A percentile compares a stretch with the other conserved stretches of the same genome.
phyloP scores from a whole-genome alignment of 345 rosid species.

The Durio zibethinus region DNA sequence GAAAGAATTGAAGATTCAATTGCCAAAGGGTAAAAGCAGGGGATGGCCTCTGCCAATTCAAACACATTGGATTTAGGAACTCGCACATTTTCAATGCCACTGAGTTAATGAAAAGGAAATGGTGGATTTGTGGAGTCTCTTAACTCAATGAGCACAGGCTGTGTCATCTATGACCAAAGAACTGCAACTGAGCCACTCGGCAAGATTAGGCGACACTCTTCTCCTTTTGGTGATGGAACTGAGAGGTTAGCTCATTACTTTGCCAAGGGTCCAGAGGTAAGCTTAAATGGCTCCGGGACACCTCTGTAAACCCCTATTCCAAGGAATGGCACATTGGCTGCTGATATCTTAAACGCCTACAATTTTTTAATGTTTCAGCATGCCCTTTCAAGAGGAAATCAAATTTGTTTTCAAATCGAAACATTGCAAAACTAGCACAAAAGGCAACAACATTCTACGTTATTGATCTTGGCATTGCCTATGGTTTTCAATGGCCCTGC shows the following conservation, averaged over 20 bases:
- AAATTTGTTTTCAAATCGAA: conserved; percentile 32
- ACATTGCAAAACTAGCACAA: conserved; percentile 36
- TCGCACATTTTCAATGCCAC: too few species aligned
- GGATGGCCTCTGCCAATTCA: too few species aligned
- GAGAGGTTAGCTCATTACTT: conserved; percentile 61
- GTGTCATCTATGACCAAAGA: conserved; percentile 40
- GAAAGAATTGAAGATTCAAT: too few species aligned
- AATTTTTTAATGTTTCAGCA: conserved; percentile 39
- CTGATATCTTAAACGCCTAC: conserved; percentile 53
- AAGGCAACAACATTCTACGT: conserved; percentile 49
- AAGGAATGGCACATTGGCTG: conserved; percentile 33
- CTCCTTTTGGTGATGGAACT: conserved; percentile 46
- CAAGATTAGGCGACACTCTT: conserved; percentile 57
- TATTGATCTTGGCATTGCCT: conserved; percentile 59
- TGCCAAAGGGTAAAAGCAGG: too few species aligned
- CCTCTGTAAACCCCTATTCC: conserved; percentile 17
- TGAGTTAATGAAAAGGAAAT: conserved; percentile 26
- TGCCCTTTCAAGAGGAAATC: conserved; percentile 56
- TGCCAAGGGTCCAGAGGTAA: conserved; percentile 48
- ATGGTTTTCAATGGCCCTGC: conserved; percentile 82
- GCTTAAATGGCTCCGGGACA: conserved; percentile 38
- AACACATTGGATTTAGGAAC: too few species aligned
- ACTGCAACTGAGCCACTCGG: conserved; percentile 39
- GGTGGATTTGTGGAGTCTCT: conserved; percentile 46
- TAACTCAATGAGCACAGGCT: conserved; percentile 54